phyloP scores from a whole-genome alignment of 192 early-diverging fungal species.

The Physocladia obscura region DNA sequence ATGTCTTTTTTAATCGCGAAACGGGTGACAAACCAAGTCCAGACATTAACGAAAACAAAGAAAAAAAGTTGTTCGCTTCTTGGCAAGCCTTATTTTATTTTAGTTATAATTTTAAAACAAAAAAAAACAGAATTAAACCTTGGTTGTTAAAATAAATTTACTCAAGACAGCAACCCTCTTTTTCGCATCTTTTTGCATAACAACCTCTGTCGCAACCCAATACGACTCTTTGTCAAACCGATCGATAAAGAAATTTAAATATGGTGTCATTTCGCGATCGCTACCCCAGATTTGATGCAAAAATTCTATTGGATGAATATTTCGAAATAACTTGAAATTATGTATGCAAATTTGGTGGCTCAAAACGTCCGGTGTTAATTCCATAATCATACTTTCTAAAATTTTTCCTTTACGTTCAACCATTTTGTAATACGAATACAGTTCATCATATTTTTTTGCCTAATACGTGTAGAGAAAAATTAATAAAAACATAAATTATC shows the following conservation, averaged over 20 bases:
- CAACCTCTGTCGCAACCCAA: constrained; percentile 61
- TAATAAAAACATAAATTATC: not conserved
- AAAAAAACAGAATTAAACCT: constrained; percentile 36
- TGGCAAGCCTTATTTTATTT: constrained; percentile 42
- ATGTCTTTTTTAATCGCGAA: constrained; percentile 59
- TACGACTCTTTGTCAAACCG: constrained; percentile 63
- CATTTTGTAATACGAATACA: constrained; percentile 46
- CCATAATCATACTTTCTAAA: constrained; percentile 51
- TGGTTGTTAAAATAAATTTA: constrained; percentile 55
- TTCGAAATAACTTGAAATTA: constrained; percentile 55
- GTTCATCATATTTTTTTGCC: constrained; percentile 45
- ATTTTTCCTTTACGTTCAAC: constrained; percentile 50
- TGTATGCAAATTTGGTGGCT: constrained; percentile 56
- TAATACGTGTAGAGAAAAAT: no score
- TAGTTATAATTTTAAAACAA: not conserved
- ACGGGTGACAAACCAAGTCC: constrained; percentile 59
- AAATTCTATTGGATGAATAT: constrained; percentile 65
- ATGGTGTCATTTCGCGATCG: constrained; percentile 51
- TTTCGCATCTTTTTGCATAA: constrained; percentile 53
- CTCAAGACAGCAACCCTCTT: constrained; percentile 44
- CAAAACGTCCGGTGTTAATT: constrained; percentile 45
- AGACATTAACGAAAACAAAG: constrained; percentile 58
- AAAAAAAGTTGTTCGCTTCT: constrained; percentile 61
- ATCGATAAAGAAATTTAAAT: constrained; percentile 53
- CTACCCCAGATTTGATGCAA: constrained; percentile 61